Base-by-base conservation (phyloP, 2,329 filamentous ascomycete species). In the Dactylellina haptotyla region DNA sequence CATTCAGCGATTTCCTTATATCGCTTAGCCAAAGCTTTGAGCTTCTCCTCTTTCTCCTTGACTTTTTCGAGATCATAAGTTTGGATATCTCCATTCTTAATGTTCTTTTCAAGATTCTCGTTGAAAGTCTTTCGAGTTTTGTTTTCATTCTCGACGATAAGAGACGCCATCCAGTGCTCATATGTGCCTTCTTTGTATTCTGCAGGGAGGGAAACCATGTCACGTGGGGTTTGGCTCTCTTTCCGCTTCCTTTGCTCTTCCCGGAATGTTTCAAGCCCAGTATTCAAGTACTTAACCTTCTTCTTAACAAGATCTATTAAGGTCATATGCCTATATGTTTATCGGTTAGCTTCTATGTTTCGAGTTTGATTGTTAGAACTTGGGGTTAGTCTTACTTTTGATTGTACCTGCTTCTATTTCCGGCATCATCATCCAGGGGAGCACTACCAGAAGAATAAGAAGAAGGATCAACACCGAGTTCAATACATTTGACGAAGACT, bases 391-490 rank as follows among this genome's bases (percentile, higher is more conserved):
- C 57, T 37, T 61, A 70, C 41, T 37, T 71, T 12, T 45, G 23
- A 14, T 61, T 74, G 18, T 67, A 45, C 23, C 57, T 59, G n/a
- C 57, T 39, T 28, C 41, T 46, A 9, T 58, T 58, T 6, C 34
- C 54, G 12, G 4, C 51, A 6, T 57, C 63, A 75, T 81, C 81
- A 1, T 75, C 34, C 10, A 14, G 23, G 0, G 39, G 82, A 77
- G 1, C 83, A 81, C 0, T 48, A 16, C 5, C 78, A 79, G 45
- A 30, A 0, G 85, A 85, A 39, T 92, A 77, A 0, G 84, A 83
- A 75, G 90, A 91, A 0, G 87, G 84, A 79, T 93, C 85, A 2
- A 85, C 89, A 1, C 90, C 90, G 14, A 82, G 82, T 14, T 86
- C 81, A 1, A 96, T 79, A 1, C 96, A 83, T 41, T 85, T 81